phyloP scores from a whole-genome alignment of 1,284 basidiomycete species.

The Cryptococcus neoformans region DNA sequence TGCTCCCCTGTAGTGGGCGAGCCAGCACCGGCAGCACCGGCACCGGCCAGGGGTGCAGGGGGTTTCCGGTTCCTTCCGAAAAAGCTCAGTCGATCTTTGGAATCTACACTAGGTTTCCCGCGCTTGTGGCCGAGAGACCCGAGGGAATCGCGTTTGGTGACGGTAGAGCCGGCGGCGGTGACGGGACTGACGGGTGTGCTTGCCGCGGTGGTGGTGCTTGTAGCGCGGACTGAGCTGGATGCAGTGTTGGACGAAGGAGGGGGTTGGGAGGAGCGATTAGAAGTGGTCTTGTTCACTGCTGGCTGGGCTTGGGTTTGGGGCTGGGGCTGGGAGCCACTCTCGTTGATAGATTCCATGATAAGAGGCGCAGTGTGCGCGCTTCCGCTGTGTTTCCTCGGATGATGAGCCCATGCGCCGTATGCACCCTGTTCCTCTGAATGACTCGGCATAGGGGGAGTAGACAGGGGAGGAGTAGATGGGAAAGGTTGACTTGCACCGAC shows the following conservation, averaged over 20 bases:
- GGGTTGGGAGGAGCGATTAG: background rate
- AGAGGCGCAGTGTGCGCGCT: conserved; percentile 11
- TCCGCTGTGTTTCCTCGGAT: conserved; percentile 32
- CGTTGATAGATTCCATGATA: conserved; percentile 28
- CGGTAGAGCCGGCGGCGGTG: conserved; percentile 20
- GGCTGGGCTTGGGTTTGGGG: background rate
- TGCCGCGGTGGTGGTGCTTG: background rate
- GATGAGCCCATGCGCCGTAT: conserved; percentile 27
- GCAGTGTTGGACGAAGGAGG: conserved; percentile 1
- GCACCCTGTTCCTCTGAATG: conserved; percentile 15
- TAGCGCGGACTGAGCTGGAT: background rate
- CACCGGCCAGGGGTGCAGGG: conserved; percentile 58
- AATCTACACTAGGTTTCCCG: conserved; percentile 47
- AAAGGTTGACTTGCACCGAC: conserved; percentile 1
- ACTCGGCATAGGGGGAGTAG: conserved; percentile 19
- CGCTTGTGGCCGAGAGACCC: conserved; percentile 46
- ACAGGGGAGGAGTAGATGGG: conserved; percentile 17
- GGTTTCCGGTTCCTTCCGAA: conserved; percentile 75
- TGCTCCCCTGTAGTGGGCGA: background rate
- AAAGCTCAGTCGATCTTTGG: conserved; percentile 55
- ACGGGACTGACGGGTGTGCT: conserved; percentile 34
- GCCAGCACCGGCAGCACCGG: conserved; percentile 1
- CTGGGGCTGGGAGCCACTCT: conserved; percentile 6
- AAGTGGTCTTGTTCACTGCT: background rate
- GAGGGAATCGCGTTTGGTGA: conserved; percentile 42